Percentiles rank a stretch among this genome's conserved stretches.
These are phyloP conservation scores for Metschnikowia lunata DNA, from an alignment of 805 yeast species.

Conservation along the genomic window DNA sequence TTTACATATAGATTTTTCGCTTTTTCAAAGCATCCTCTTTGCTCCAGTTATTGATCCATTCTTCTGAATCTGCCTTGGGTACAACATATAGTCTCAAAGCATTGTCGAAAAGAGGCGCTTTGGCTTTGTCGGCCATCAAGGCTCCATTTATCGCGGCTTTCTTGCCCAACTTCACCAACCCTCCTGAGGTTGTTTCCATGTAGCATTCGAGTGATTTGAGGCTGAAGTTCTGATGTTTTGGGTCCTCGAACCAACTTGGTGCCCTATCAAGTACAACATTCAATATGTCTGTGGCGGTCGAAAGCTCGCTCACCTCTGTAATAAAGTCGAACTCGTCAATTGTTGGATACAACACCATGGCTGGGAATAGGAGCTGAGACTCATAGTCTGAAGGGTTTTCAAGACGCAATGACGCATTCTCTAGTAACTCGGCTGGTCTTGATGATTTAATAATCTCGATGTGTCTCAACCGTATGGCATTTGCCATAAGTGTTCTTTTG, in stretches of 20 bases:
- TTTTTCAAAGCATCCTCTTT: conserved; percentile 54
- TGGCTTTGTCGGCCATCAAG: conserved; percentile 56
- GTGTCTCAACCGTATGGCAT: conserved; percentile 61
- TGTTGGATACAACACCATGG: conserved; percentile 76
- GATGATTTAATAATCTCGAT: conserved; percentile 46
- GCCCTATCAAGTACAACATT: conserved; percentile 60
- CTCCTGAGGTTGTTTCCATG: conserved; percentile 81
- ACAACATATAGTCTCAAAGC: conserved; percentile 71
- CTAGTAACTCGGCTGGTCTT: conserved; percentile 54
- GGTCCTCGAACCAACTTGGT: conserved; percentile 60
- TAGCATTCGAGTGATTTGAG: conserved; percentile 61
- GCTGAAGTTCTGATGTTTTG: conserved; percentile 57
- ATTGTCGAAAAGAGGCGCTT: conserved; percentile 73
- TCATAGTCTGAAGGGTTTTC: conserved; percentile 66
- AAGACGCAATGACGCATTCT: conserved; percentile 47
- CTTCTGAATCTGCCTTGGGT: conserved; percentile 61
- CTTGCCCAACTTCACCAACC: conserved; percentile 80
- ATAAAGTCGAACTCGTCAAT: conserved; percentile 80
- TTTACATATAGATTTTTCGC: conserved; percentile 14
- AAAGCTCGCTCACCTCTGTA: conserved; percentile 67
- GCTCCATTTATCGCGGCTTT: conserved; percentile 63
- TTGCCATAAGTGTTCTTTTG: conserved; percentile 41
- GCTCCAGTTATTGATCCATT: conserved; percentile 67
- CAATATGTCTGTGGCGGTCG: conserved; percentile 61
- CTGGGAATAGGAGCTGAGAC: conserved; percentile 79